Evolutionary conservation across 805 yeast genomes (phyloP).

Genomic region (Torulaspora indica): DNA sequence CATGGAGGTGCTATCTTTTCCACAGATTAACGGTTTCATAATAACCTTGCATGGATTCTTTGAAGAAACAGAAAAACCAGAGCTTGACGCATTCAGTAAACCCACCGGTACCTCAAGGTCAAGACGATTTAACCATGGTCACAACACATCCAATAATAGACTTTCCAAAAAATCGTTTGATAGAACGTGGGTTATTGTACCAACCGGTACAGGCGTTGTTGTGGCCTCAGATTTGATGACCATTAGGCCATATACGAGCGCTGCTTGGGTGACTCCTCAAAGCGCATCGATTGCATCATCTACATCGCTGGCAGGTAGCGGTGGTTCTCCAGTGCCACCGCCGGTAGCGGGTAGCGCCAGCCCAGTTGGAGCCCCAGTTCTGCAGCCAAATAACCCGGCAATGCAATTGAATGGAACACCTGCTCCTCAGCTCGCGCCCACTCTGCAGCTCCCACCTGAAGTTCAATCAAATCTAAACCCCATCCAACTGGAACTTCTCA

Average conservation of each 20-base stretch:
- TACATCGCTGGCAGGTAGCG: conserved; percentile 14
- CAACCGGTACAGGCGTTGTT: conserved; percentile 62
- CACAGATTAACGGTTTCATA: conserved; percentile 70
- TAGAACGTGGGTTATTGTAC: conserved; percentile 70
- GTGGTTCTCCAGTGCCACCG: conserved; percentile 9
- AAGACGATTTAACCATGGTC: conserved; percentile 34
- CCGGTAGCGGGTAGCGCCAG: conserved; percentile 1
- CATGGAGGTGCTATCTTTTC: conserved; percentile 70
- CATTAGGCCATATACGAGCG: conserved; percentile 56
- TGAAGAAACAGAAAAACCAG: conserved; percentile 62
- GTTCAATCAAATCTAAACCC: conserved; percentile 46
- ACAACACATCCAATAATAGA: conserved; percentile 32
- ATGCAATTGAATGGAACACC: conserved; percentile 10
- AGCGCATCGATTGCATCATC: conserved; percentile 14
- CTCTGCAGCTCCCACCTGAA: conserved; percentile 52
- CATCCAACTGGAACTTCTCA: conserved; percentile 58
- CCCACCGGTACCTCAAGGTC: conserved; percentile 20
- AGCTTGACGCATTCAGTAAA: conserved; percentile 30
- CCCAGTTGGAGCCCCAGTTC: not conserved
- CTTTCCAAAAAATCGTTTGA: conserved; percentile 75
- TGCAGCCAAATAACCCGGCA: conserved; percentile 2
- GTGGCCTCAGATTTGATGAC: conserved; percentile 81
- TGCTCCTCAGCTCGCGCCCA: conserved; percentile 20
- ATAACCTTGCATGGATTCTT: conserved; percentile 81
- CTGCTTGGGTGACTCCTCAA: conserved; percentile 48